phyloP scores from a whole-genome alignment of 108 stramenopile species.

The Conticribra guillardii region DNA sequence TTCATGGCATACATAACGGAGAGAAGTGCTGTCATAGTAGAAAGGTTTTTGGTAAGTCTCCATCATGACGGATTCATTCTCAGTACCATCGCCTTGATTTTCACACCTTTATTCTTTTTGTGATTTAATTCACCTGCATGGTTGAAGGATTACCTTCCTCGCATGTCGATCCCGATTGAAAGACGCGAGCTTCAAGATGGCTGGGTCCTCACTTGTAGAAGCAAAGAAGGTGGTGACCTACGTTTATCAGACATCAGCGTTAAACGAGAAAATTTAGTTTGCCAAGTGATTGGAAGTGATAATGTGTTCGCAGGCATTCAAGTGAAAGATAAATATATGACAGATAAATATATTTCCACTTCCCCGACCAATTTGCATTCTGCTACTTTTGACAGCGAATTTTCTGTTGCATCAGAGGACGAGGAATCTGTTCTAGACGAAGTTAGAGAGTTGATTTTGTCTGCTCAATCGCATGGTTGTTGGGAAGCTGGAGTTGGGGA shows the following conservation, averaged over 20 bases:
- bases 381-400: conserved; percentile 12
- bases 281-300: conserved; percentile 69
- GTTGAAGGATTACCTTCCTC: conserved; percentile 84
- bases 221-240: conserved; percentile 78
- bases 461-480: conserved; percentile 76
- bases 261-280: conserved; percentile 74
- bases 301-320: conserved; percentile 71
- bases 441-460: conserved; percentile 68
- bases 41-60: conserved; percentile 75
- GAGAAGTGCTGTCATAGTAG: conserved; percentile 71
- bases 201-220: conserved; percentile 85
- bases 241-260: conserved; percentile 78
- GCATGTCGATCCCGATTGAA: conserved; percentile 88
- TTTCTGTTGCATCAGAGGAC: conserved; percentile 5
- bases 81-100: not conserved
- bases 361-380: not conserved
- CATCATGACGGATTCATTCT: not conserved
- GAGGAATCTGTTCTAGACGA: conserved; percentile 78
- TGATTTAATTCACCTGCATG: too few species aligned
- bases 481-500: conserved; percentile 78
- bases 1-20: conserved; percentile 69
- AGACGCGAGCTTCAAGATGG: conserved; percentile 81
- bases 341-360: conserved; percentile 11
- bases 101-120: not conserved
- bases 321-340: conserved; percentile 13